phyloP scores from a whole-genome alignment of 768 basidiomycete species.

The Agrocybe praecox region DNA sequence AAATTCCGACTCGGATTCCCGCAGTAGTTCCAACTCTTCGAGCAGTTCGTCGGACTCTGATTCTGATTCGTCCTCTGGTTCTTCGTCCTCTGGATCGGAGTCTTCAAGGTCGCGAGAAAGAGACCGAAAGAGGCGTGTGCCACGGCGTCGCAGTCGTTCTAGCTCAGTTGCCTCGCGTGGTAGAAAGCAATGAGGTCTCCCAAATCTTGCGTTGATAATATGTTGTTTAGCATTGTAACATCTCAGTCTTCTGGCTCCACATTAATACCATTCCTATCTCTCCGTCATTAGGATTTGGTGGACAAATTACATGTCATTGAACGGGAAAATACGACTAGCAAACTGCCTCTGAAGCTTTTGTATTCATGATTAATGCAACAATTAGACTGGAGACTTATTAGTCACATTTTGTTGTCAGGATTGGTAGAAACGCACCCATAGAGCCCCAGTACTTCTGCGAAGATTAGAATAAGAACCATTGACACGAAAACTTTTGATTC shows the following conservation, averaged over 20 bases:
- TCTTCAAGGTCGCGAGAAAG: slow-evolving; percentile 42
- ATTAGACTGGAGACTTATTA: slow-evolving; percentile 55
- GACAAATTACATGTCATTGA: slow-evolving; percentile 8
- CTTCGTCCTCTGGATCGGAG: slow-evolving; percentile 42
- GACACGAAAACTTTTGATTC: slow-evolving; percentile 91
- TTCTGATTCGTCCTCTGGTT: slow-evolving; percentile 40
- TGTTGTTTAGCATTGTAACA: neutral
- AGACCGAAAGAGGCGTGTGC: slow-evolving; percentile 25
- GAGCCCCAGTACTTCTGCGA: slow-evolving; percentile 87
- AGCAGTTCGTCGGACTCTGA: slow-evolving; percentile 46
- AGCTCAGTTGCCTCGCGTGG: slow-evolving; percentile 20
- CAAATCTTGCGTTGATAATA: neutral
- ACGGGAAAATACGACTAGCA: slow-evolving; percentile 2
- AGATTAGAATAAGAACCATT: slow-evolving; percentile 96
- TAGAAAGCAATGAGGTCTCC: slow-evolving; percentile 1
- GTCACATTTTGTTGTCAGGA: neutral
- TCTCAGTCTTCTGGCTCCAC: neutral
- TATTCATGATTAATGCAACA: slow-evolving; percentile 92
- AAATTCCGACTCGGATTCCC: slow-evolving; percentile 39
- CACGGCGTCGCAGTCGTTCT: slow-evolving; percentile 21
- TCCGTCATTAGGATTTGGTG: neutral
- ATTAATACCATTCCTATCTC: neutral
- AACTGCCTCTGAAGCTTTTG: slow-evolving; percentile 54
- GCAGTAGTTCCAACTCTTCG: slow-evolving; percentile 32
- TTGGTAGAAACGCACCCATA: slow-evolving; percentile 60